These are phyloP conservation scores for Rhodotorula sp. DNA, from an alignment of 1,284 basidiomycete genomes.

Conservation along the genomic window DNA sequence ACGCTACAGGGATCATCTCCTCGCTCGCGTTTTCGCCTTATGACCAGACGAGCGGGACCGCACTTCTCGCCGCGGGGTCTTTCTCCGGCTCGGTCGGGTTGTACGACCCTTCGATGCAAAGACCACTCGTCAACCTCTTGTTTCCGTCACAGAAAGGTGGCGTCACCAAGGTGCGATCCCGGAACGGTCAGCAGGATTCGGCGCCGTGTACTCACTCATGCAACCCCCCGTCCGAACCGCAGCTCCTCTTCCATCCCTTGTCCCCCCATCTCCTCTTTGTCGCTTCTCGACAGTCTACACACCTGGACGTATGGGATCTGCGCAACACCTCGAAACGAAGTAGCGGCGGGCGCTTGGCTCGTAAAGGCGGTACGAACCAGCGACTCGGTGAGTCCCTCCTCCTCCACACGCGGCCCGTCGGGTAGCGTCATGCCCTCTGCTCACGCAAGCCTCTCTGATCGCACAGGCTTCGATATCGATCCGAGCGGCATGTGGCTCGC, in stretches of 20 bases:
- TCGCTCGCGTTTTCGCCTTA: slow-evolving; percentile 66
- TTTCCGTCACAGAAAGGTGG: slow-evolving; percentile 53
- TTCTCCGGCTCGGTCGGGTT: slow-evolving; percentile 66
- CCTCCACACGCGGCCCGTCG: too few species aligned
- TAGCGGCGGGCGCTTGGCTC: slow-evolving; percentile 53
- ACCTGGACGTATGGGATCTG: slow-evolving; percentile 74
- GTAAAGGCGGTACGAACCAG: slow-evolving; percentile 41
- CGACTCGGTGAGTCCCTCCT: slow-evolving; percentile 16
- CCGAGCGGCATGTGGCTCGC: slow-evolving; percentile 65
- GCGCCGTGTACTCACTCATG: background rate
- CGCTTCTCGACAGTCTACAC: slow-evolving; percentile 66
- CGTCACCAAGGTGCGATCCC: slow-evolving; percentile 66
- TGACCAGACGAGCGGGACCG: slow-evolving; percentile 57
- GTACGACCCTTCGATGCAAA: slow-evolving; percentile 64
- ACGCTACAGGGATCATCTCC: slow-evolving; percentile 70
- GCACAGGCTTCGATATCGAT: slow-evolving; percentile 69
- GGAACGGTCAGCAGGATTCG: background rate
- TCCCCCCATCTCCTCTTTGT: slow-evolving; percentile 69
- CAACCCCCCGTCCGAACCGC: slow-evolving; percentile 9
- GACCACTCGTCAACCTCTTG: slow-evolving; percentile 25
- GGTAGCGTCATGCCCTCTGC: background rate
- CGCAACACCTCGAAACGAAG: slow-evolving; percentile 57
- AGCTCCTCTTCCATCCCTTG: slow-evolving; percentile 76
- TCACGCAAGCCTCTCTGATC: slow-evolving; percentile 11
- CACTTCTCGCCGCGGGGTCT: slow-evolving; percentile 65